These are phyloP conservation scores for Lotmaria passim DNA, from an alignment of 208 protist genomes.

Conservation along the genomic window DNA sequence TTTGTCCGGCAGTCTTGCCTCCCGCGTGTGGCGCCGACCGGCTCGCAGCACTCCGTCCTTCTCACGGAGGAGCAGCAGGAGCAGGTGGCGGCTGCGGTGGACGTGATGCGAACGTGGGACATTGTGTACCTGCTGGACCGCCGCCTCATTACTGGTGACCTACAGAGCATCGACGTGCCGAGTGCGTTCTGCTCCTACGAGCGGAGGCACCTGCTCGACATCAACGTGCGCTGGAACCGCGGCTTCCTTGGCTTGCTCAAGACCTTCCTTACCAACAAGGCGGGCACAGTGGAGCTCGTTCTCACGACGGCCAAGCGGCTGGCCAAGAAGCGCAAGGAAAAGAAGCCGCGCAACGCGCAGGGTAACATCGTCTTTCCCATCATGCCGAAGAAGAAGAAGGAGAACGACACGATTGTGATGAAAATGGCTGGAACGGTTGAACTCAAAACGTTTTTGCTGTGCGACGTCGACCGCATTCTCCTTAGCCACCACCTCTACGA, in stretches of 20 bases:
- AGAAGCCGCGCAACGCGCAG: slow-evolving; percentile 50
- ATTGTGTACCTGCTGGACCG: slow-evolving; percentile 81
- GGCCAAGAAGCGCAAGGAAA: slow-evolving; percentile 61
- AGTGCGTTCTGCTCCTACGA: slow-evolving; percentile 61
- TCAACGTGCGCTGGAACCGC: slow-evolving; percentile 72
- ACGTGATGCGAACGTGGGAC: slow-evolving; percentile 87
- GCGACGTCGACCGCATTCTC: slow-evolving; percentile 57
- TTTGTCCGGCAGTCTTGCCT: background rate
- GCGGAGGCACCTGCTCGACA: slow-evolving; percentile 74
- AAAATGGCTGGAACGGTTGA: slow-evolving; percentile 57
- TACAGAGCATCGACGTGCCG: slow-evolving; percentile 55
- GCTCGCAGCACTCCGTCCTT: slow-evolving; percentile 11
- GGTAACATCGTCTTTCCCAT: slow-evolving; percentile 70
- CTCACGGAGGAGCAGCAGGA: slow-evolving; percentile 43
- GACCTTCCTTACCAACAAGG: slow-evolving; percentile 55
- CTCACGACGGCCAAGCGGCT: slow-evolving; percentile 73
- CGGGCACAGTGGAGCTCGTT: slow-evolving; percentile 56
- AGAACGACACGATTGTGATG: slow-evolving; percentile 66
- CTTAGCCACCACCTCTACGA: slow-evolving; percentile 83
- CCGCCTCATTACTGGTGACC: slow-evolving; percentile 68
- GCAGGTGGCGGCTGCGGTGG: slow-evolving; percentile 51
- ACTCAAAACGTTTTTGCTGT: slow-evolving; percentile 43
- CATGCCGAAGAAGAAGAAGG: slow-evolving; percentile 39
- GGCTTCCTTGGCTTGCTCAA: slow-evolving; percentile 48
- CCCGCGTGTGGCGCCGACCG: slow-evolving; percentile 2